These are phyloP conservation scores for Aureobasidium zeae DNA, from an alignment of 2,329 filamentous ascomycete species.

Conservation along the genomic window DNA sequence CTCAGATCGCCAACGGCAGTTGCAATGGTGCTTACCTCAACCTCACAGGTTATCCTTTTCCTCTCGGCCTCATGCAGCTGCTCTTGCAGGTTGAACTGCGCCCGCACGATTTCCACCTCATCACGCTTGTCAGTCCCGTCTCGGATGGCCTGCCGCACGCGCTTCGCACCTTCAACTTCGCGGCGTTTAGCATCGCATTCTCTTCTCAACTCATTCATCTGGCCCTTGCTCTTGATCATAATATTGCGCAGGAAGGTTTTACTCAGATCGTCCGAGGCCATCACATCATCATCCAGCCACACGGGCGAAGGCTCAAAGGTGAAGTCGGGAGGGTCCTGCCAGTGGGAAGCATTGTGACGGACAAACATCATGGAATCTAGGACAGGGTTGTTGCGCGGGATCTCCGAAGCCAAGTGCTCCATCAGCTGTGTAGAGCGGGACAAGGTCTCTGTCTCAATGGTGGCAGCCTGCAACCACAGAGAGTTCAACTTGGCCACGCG, in stretches of 20 bases:
- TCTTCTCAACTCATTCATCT: conserved; percentile 67
- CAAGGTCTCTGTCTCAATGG: conserved; percentile 71
- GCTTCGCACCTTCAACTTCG: conserved; percentile 72
- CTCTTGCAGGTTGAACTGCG: conserved; percentile 79
- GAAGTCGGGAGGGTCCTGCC: conserved; percentile 77
- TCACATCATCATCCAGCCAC: conserved; percentile 86
- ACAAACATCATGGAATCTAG: conserved; percentile 98
- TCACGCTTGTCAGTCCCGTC: conserved; percentile 83
- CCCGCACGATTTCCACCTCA: conserved; percentile 72
- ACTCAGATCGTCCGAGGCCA: conserved; percentile 77
- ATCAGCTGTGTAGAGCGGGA: conserved; percentile 63
- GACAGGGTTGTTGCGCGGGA: conserved; percentile 75
- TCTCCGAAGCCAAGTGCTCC: conserved; percentile 66
- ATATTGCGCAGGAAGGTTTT: conserved; percentile 89
- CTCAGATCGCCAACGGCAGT: conserved; percentile 84
- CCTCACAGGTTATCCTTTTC: conserved; percentile 75
- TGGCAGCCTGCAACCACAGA: conserved; percentile 72
- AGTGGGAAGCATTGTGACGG: conserved; percentile 73
- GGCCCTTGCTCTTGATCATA: conserved; percentile 78
- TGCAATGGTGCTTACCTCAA: conserved; percentile 91
- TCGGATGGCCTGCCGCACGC: conserved; percentile 63
- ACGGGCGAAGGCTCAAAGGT: conserved; percentile 89
- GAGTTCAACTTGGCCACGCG: conserved; percentile 73
- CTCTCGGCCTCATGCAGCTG: conserved; percentile 75
- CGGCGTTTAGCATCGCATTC: conserved; percentile 79